Base-by-base conservation (phyloP, 805 yeast genomes). In the Cyberlindnera americana region DNA sequence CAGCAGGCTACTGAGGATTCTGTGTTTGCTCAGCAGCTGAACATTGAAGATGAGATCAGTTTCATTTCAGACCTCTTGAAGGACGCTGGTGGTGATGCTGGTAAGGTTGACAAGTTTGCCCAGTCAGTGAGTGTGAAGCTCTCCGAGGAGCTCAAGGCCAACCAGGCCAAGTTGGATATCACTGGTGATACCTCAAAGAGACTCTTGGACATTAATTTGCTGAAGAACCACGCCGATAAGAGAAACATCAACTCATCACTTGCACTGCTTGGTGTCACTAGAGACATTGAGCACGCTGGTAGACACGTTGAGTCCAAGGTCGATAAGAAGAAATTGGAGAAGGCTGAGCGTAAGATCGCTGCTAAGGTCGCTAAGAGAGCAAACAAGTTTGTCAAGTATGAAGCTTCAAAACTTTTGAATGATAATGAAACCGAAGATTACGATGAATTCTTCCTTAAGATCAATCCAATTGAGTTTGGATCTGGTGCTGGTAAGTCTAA, bases 311-410 rank as follows among this genome's bases (percentile, higher is more conserved):
- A 93, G 62, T 81, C 95, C 32, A 78, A 95, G 57, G 99, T 93
- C 30, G 99, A 93, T 63, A 84, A 84, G 72, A 90, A 89, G 79
- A 93, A 93, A 65, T 78, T 93, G 55, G 96, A 90, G 60, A 93
- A 91, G 64, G 99, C 96, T 42, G 99, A 93, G 69, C 79, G 89
- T 56, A 93, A 93, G 71, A 90, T 93, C 60, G 97, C 96, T 17
- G 91, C 95, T 59, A 93, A 93, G 67, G 91, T 93, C 46, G 97
- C 96, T 29, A 91, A 91, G 70, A 67, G 75, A 56, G 77, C 78
- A 59, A 86, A 86, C 61, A 78, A 81, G 59, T 84, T 85, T 59
- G 95, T 87, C 51, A 60, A 87, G 57, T 88, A 88, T 60, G 96
- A 93, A 65, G 96, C 96, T n/a, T 89, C 97, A 29, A 89, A 85